phyloP scores from a whole-genome alignment of 306 rosid genomes.

The Dryas drummondii region DNA sequence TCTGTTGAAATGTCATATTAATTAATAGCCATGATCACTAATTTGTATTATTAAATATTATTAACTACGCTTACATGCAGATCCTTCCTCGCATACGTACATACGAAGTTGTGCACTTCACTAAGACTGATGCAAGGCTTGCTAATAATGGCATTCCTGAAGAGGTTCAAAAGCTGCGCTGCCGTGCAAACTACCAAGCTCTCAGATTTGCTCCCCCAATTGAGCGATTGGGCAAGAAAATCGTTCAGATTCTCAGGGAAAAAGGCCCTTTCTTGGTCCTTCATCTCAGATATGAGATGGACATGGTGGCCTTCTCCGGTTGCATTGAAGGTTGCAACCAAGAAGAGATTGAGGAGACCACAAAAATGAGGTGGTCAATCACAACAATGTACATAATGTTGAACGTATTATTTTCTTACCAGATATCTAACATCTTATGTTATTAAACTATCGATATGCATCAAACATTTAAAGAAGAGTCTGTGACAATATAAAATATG shows the following conservation, averaged over 20 bases:
- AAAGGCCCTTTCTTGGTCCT: slow-evolving; percentile 77
- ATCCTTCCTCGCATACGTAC: slow-evolving; percentile 57
- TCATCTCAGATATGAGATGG: slow-evolving; percentile 86
- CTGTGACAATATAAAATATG: no score
- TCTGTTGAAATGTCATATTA: neutral
- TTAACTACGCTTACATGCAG: slow-evolving; percentile 14
- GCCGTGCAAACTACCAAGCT: slow-evolving; percentile 56
- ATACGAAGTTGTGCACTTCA: slow-evolving; percentile 61
- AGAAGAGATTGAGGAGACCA: slow-evolving; percentile 59
- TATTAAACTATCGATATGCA: no score
- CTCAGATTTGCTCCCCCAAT: slow-evolving; percentile 62
- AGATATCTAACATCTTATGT: no score
- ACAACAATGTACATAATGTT: no score
- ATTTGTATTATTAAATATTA: neutral
- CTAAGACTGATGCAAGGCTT: slow-evolving; percentile 59
- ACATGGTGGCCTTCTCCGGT: slow-evolving; percentile 82
- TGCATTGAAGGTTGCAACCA: slow-evolving; percentile 61
- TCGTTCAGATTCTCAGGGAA: slow-evolving; percentile 53
- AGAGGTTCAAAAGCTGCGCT: slow-evolving; percentile 64
- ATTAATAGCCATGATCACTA: neutral
- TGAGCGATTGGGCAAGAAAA: slow-evolving; percentile 55
- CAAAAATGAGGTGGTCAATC: slow-evolving; percentile 53
- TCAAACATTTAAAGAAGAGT: no score
- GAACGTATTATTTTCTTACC: no score
- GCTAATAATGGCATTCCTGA: slow-evolving; percentile 64